Evolutionary conservation across 495 filamentous ascomycete genomes (phyloP).

Genomic region (Geoglossum glabrum): DNA sequence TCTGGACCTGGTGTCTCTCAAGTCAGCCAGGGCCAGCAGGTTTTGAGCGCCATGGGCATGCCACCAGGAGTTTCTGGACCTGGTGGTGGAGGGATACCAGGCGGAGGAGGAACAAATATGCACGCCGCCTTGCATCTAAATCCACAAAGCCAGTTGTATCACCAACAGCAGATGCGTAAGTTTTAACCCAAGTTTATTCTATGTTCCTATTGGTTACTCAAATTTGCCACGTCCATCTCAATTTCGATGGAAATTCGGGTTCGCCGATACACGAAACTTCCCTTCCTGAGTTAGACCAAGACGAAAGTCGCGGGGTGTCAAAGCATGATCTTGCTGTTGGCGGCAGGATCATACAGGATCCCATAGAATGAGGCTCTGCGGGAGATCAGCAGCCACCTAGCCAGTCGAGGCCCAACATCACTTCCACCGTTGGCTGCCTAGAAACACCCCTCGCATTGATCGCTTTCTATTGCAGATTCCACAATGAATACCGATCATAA

Average conservation of each 20-base stretch:
- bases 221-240: background rate
- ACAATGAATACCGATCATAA: background rate
- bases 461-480: background rate
- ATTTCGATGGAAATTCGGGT: background rate
- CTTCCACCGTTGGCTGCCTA: background rate
- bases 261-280: background rate
- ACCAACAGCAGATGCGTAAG: conserved; percentile 18
- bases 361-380: background rate
- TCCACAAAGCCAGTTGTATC: conserved; percentile 39
- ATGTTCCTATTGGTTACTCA: background rate
- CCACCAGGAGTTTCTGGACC: conserved; percentile 34
- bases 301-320: background rate
- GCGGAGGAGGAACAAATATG: conserved; percentile 37
- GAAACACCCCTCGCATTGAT: background rate
- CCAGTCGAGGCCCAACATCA: background rate
- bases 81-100: conserved; percentile 12
- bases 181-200: conserved; percentile 16
- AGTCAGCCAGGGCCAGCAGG: conserved; percentile 56
- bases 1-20: conserved; percentile 60
- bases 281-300: background rate
- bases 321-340: background rate
- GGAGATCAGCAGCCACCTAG: background rate
- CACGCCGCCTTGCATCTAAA: conserved; percentile 69
- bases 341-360: background rate
- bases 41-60: conserved; percentile 68